Conservation (phyloP, 2,329 filamentous ascomycete genomes). For the Paraconiothyrium brasiliense region DNA sequence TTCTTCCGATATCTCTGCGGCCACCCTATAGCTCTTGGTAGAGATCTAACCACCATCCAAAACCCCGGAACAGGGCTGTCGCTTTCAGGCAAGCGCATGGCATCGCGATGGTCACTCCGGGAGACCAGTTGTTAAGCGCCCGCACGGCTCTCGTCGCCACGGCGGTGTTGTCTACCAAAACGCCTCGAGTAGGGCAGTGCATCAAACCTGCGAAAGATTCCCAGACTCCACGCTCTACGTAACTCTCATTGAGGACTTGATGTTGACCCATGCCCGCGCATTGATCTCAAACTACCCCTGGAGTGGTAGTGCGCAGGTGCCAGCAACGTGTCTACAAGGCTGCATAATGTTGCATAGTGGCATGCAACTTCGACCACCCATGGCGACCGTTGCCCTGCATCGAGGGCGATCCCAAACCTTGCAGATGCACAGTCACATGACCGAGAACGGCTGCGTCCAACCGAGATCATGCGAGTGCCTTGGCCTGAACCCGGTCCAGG, state of each 20-base stretch:
- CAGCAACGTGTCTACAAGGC: neutral
- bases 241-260: neutral
- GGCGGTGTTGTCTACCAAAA: constrained; percentile 4
- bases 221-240: neutral
- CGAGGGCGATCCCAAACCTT: neutral
- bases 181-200: constrained; percentile 5
- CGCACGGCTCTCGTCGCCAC: constrained; percentile 4
- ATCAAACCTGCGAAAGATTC: neutral
- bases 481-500: constrained; percentile 3
- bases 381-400: neutral
- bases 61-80: neutral
- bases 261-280: no score
- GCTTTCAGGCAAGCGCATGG: neutral
- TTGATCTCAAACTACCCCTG: neutral
- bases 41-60: neutral
- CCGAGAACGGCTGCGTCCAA: neutral
- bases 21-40: neutral
- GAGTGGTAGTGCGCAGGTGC: neutral
- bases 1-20: neutral
- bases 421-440: constrained; percentile 11
- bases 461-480: constrained; percentile 10
- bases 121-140: constrained; percentile 11
- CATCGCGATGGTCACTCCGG: neutral
- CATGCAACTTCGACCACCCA: neutral
- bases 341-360: constrained; percentile 6